These are phyloP conservation scores for Metschnikowia gelsemii DNA, from an alignment of 805 yeast genomes.

Conservation along the genomic window DNA sequence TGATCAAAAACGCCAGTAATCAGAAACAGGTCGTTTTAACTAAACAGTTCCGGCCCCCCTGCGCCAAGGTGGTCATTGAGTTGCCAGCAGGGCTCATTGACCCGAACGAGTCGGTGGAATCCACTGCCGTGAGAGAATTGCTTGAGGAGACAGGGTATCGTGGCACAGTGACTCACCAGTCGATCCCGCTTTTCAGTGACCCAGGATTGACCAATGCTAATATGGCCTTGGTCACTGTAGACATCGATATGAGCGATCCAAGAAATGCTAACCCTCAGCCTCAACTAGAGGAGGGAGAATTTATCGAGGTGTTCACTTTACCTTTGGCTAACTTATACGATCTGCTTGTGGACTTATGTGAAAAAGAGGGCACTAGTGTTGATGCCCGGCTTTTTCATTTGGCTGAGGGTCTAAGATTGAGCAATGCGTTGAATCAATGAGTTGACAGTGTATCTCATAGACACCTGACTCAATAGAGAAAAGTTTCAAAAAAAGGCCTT, in stretches of 20 bases:
- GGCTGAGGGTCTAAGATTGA: conserved; percentile 71
- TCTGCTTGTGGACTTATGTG: conserved; percentile 48
- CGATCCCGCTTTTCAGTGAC: conserved; percentile 57
- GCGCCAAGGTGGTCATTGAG: conserved; percentile 83
- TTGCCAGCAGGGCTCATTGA: conserved; percentile 95
- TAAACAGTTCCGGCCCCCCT: conserved; percentile 93
- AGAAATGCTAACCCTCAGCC: conserved; percentile 70
- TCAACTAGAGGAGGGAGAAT: conserved; percentile 85
- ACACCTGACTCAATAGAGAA: too few species aligned
- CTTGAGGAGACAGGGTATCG: conserved; percentile 91
- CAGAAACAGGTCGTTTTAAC: conserved; percentile 54
- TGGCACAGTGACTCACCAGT: conserved; percentile 50
- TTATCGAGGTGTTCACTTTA: conserved; percentile 81
- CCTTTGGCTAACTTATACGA: conserved; percentile 60
- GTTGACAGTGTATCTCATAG: neutral
- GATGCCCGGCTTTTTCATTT: conserved; percentile 88
- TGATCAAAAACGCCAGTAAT: conserved; percentile 51
- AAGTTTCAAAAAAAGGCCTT: too few species aligned
- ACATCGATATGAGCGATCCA: conserved; percentile 65
- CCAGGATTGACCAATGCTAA: conserved; percentile 90
- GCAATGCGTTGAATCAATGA: neutral
- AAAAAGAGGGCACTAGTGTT: conserved; percentile 65
- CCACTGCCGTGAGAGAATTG: conserved; percentile 84
- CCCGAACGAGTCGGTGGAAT: conserved; percentile 70
- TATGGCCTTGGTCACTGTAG: conserved; percentile 72